Percentiles rank a stretch among this genome's conserved stretches.
Evolutionary conservation across 345 rosid species (phyloP).

Genomic region (Populus nigra): DNA sequence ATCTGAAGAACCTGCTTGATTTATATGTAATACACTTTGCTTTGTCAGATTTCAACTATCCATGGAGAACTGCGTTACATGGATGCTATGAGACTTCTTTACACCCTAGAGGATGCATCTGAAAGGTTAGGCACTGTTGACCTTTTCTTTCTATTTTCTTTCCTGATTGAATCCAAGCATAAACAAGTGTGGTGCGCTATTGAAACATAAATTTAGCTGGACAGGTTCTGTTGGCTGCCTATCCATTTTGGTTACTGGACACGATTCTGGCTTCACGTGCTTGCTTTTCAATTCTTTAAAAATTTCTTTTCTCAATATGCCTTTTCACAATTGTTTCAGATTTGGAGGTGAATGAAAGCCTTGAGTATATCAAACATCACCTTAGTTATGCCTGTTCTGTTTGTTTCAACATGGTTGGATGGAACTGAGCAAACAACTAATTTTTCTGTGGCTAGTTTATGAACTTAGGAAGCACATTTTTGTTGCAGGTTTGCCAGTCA

Average conservation of each 20-base stretch:
- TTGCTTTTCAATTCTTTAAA: neutral
- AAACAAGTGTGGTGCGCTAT: neutral
- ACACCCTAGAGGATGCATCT: constrained; percentile 75
- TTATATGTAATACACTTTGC: neutral
- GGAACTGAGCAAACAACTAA: neutral
- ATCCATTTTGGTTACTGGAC: neutral
- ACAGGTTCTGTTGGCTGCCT: neutral
- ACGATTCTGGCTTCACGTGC: neutral
- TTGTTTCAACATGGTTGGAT: neutral
- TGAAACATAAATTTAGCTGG: neutral
- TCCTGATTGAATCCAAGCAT: neutral
- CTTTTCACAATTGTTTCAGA: neutral
- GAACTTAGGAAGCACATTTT: neutral
- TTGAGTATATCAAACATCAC: neutral
- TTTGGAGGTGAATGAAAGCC: neutral
- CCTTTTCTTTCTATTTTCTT: neutral
- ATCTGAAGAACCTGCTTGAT: neutral
- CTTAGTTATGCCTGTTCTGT: neutral
- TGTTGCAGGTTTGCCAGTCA: constrained; percentile 64
- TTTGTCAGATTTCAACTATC: constrained; percentile 66
- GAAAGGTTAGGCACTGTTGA: constrained; percentile 41
- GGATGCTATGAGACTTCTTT: constrained; percentile 75
- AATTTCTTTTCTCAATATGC: neutral
- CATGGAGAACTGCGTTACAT: constrained; percentile 72
- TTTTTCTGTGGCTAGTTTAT: neutral